Base-by-base conservation (phyloP, 768 basidiomycete genomes). In the Erythrobasidium yunnanense region DNA sequence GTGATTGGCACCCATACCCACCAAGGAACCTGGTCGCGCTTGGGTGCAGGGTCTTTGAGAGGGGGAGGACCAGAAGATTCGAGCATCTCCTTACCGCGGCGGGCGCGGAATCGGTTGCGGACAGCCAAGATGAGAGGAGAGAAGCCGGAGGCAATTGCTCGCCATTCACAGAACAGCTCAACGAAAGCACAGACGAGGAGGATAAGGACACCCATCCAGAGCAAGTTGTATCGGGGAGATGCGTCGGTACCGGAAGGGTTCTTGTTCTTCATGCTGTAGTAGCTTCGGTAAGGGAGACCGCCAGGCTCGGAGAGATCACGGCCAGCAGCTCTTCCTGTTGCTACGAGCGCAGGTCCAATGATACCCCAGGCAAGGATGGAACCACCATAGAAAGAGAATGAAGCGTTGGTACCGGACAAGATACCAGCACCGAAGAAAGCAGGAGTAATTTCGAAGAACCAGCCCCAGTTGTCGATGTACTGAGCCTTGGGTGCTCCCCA, bases 131-230 rank as follows among this genome's bases (percentile, higher is more conserved):
- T 17, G 46, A 30, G 2, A 51, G 60, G 60, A 23, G 22, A 25
- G 60, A 63, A 30, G 25, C 60, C 60, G 27, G 46, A 23, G 29
- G 45, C 60, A 38, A 63, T 63, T n/a, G 60, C 52, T 32, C 49
- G 49, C 60, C 60, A 63, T 23, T 63, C 60, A 49, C 25, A 27
- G 49, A 30, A 46, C 63, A 83, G 78, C 65, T 83, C 83, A 33
- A 80, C 78, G 72, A 83, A 82, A 50, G 82, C 81, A 74, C 82
- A 83, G 65, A 83, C 70, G 69, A 84, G 76, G 81, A 84, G 83
- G 75, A 83, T 77, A 51, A 83, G 72, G 66, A 83, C 80, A 73
- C 83, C 83, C 34, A 83, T 83, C 83, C 83, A 83, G 34, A 83
- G 74, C 52, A 84, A 49, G 60, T 49, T 49, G 60, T 63, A 63